Conservation (phyloP, 2,329 filamentous ascomycete species). For the Ophiobolus disseminans region DNA sequence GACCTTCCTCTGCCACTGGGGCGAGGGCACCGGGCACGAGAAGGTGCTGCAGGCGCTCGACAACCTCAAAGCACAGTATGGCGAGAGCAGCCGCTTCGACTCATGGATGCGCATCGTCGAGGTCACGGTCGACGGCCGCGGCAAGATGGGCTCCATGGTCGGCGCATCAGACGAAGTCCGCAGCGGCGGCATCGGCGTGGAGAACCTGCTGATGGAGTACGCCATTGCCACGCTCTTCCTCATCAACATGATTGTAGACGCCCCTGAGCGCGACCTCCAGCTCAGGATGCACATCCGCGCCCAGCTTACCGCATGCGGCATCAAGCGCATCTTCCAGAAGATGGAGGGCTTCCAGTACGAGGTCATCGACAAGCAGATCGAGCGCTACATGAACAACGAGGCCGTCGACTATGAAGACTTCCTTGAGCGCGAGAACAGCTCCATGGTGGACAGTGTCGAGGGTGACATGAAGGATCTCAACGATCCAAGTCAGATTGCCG, state of each 20-base stretch:
- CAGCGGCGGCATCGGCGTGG: constrained; percentile 96
- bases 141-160: constrained; percentile 98
- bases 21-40: constrained; percentile 82
- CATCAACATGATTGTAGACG: constrained; percentile 96
- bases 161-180: constrained; percentile 96
- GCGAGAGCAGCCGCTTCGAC: constrained; percentile 95
- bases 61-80: constrained; percentile 83
- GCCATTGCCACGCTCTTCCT: constrained; percentile 92
- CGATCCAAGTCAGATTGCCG: constrained; percentile 90
- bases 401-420: constrained; percentile 98
- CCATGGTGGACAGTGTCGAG: constrained; percentile 86
- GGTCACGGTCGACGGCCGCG: constrained; percentile 93
- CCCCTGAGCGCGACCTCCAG: constrained; percentile 86
- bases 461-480: constrained; percentile 89
- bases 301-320: constrained; percentile 93
- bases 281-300: constrained; percentile 92
- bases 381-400: constrained; percentile 90
- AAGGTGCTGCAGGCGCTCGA: constrained; percentile 96
- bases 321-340: constrained; percentile 92
- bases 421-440: constrained; percentile 87
- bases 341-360: constrained; percentile 99
- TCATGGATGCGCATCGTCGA: constrained; percentile 99
- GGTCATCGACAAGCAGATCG: constrained; percentile 96
- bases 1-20: constrained; percentile 96
- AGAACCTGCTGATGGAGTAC: constrained; percentile 99